These are phyloP conservation scores for Citrus mangshanensis DNA, from an alignment of 345 rosid genomes.

Conservation along the genomic window DNA sequence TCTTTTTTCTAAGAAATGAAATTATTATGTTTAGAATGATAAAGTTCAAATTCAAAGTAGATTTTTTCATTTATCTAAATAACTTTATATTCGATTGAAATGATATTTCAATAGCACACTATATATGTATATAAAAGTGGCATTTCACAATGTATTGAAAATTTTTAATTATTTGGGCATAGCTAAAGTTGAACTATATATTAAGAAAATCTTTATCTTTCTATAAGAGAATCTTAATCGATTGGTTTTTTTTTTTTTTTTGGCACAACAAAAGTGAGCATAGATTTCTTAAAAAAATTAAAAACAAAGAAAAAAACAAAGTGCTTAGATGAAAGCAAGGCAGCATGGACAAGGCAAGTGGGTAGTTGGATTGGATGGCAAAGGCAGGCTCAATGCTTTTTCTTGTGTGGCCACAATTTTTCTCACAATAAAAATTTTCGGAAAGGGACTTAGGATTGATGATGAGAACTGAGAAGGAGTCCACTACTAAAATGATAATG, in stretches of 20 bases:
- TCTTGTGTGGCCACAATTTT: neutral
- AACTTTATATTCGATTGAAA: too few relatives aligned
- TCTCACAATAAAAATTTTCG: neutral
- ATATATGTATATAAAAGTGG: too few relatives aligned
- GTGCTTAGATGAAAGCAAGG: neutral
- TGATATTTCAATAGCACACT: too few relatives aligned
- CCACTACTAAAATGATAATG: neutral
- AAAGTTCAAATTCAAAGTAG: neutral
- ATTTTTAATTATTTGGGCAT: neutral
- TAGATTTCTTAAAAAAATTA: neutral
- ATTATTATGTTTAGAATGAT: neutral
- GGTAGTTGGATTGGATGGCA: neutral
- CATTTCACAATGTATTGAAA: neutral
- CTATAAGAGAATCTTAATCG: neutral
- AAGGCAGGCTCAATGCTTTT: neutral
- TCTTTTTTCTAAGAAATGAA: too few relatives aligned
- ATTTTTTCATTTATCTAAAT: too few relatives aligned
- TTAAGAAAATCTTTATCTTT: neutral
- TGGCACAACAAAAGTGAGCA: neutral
- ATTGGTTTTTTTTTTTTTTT: neutral
- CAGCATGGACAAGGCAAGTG: neutral
- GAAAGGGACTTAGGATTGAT: neutral
- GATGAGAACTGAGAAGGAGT: neutral
- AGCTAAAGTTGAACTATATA: neutral
- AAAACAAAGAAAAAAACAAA: neutral